Base-by-base conservation (phyloP, 2,329 filamentous ascomycete genomes). In the Aschersonia sp. region DNA sequence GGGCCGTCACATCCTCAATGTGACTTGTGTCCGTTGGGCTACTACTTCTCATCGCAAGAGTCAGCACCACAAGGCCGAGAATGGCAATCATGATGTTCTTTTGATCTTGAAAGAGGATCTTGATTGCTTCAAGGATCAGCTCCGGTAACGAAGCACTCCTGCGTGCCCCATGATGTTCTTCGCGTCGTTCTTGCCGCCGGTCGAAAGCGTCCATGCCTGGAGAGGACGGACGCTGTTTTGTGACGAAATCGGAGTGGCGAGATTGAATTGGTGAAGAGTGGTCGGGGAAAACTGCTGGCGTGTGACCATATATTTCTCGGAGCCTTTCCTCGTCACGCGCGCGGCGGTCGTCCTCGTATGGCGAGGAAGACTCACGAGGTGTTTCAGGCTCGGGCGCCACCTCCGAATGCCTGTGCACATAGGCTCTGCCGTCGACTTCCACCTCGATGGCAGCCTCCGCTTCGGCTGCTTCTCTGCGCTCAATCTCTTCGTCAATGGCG, bases 51-150 rank as follows among this genome's bases (percentile, higher is more conserved):
- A 73, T 46, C 1, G 74, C 72, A 8, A 81, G 63, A 31, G 76
- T 48, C 11, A 79, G 53, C 2, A 79, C 68, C n/a, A 81, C 57
- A 2, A 75, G 49, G 47, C 73, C 70, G 46, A 83, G 62, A 0
- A 75, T 55, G 5, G 68, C 64, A 30, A 82, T 81, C n/a, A 70
- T 62, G 8, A 81, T 58, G 48, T 81, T 82, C 63, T 74, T 79
- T 49, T 68, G 68, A 54, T 82, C 78, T 44, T 71, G 68, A 54
- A 81, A 56, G 14, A 76, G 59, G 6, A 81, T 71, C 33, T 70
- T 68, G 46, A 67, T 63, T 0, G 76, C 75, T 52, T 77, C 72
- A 7, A 76, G 54, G 0, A 81, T 56, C 7, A 81, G 63, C 50
- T 78, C 71, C 0, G 68, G 63, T 9, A 82, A 65, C 2, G 73